Evolutionary conservation across 106 monocot genomes (phyloP).

Genomic region (Apostasia shenzhenica): DNA sequence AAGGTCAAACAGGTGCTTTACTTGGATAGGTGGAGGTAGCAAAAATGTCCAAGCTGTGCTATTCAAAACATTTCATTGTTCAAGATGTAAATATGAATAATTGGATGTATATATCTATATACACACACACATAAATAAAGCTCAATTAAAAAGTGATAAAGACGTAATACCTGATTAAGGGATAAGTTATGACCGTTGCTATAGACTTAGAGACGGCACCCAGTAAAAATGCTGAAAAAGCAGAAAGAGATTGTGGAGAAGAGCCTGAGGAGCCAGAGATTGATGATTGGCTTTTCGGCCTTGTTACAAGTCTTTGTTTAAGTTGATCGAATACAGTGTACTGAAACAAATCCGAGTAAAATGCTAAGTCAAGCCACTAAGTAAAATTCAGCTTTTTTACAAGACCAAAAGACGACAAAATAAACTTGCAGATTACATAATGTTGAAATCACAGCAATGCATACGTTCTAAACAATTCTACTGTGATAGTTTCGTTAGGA

Average conservation of each 20-base stretch:
- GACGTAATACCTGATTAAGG: conserved; percentile 47
- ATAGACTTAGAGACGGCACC: conserved; percentile 66
- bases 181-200: conserved; percentile 64
- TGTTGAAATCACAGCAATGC: no score
- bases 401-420: no score
- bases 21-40: no score
- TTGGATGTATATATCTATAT: neutral
- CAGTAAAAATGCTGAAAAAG: conserved; percentile 61
- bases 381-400: neutral
- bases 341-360: conserved; percentile 22
- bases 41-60: no score
- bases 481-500: no score
- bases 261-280: conserved; percentile 9
- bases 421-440: no score
- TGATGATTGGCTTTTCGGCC: conserved; percentile 13
- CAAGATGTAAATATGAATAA: no score
- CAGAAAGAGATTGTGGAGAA: conserved; percentile 50
- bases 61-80: no score
- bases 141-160: neutral
- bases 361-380: neutral
- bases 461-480: no score
- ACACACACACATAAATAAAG: neutral
- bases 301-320: conserved; percentile 37
- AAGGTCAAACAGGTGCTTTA: no score
- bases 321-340: conserved; percentile 84